phyloP scores from a whole-genome alignment of 805 yeast genomes.

The Zygosaccharomyces kombuchaensis region DNA sequence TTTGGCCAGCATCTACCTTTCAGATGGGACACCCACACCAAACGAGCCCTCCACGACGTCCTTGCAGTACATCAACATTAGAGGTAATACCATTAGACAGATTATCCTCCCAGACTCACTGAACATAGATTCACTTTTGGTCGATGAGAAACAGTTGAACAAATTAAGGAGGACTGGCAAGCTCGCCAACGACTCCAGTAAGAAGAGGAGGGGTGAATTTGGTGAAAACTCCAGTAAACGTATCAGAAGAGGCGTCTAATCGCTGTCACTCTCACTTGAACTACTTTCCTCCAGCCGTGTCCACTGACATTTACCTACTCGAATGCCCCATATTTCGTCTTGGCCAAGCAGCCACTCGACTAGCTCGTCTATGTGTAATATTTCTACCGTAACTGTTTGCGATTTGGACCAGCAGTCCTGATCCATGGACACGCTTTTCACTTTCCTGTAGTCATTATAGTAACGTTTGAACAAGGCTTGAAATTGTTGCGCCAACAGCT shows the following conservation, averaged over 20 bases:
- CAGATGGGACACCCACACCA: slow-evolving; percentile 14
- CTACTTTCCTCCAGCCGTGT: slow-evolving; percentile 24
- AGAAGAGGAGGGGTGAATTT: slow-evolving; percentile 27
- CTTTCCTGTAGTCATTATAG: slow-evolving; percentile 62
- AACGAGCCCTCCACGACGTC: slow-evolving; percentile 43
- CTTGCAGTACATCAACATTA: slow-evolving; percentile 71
- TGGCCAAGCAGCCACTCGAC: slow-evolving; percentile 55
- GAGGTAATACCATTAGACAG: slow-evolving; percentile 87
- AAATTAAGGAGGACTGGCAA: slow-evolving; percentile 29
- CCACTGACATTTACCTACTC: slow-evolving; percentile 60
- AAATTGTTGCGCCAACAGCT: slow-evolving; percentile 43
- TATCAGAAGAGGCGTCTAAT: slow-evolving; percentile 34
- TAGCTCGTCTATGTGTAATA: slow-evolving; percentile 67
- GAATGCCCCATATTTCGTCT: slow-evolving; percentile 65
- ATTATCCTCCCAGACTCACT: slow-evolving; percentile 81
- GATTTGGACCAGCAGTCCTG: slow-evolving; percentile 33
- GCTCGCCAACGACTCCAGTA: slow-evolving; percentile 22
- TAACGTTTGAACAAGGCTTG: slow-evolving; percentile 51
- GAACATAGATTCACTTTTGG: slow-evolving; percentile 61
- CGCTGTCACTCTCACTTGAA: slow-evolving; percentile 15
- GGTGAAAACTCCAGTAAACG: slow-evolving; percentile 29
- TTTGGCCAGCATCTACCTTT: slow-evolving; percentile 24
- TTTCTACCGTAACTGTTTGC: slow-evolving; percentile 15
- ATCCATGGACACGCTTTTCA: slow-evolving; percentile 45
- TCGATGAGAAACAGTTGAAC: slow-evolving; percentile 38